Conservation (phyloP, 2,329 filamentous ascomycete species). For the Trichothecium roseum region DNA sequence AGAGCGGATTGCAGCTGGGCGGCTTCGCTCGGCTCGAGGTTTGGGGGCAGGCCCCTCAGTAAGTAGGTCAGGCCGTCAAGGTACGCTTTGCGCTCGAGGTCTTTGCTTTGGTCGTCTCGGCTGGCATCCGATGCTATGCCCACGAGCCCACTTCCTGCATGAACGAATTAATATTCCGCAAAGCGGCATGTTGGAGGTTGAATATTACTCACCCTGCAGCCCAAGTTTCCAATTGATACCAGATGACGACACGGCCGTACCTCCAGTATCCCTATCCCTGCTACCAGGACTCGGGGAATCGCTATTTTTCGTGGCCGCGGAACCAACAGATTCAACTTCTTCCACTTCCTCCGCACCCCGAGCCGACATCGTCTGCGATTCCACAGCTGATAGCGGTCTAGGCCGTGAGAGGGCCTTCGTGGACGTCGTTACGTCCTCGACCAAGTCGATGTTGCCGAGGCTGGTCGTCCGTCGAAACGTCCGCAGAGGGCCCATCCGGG, state of each 20-base stretch:
- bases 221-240: slow-evolving; percentile 22
- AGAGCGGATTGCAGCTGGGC: slow-evolving; percentile 20
- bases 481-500: slow-evolving; percentile 37
- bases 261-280: neutral
- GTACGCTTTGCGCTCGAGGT: slow-evolving; percentile 47
- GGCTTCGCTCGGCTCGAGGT: slow-evolving; percentile 45
- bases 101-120: slow-evolving; percentile 11
- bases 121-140: slow-evolving; percentile 16
- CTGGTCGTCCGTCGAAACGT: slow-evolving; percentile 33
- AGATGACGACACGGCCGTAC: slow-evolving; percentile 12
- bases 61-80: slow-evolving; percentile 54
- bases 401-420: slow-evolving; percentile 4
- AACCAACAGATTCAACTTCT: no score
- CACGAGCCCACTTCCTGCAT: slow-evolving; percentile 15
- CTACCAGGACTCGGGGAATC: no score
- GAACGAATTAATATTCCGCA: neutral
- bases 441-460: slow-evolving; percentile 13
- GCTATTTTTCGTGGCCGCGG: neutral
- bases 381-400: slow-evolving; percentile 10
- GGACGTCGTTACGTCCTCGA: neutral
- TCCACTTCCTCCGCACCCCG: no score
- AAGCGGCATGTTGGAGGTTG: no score
- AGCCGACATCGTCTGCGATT: no score
- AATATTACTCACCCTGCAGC: slow-evolving; percentile 17
- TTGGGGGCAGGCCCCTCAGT: slow-evolving; percentile 48